Evolutionary conservation across 2,329 filamentous ascomycete species (phyloP).

Genomic region (Thielaviopsis punctulata): DNA sequence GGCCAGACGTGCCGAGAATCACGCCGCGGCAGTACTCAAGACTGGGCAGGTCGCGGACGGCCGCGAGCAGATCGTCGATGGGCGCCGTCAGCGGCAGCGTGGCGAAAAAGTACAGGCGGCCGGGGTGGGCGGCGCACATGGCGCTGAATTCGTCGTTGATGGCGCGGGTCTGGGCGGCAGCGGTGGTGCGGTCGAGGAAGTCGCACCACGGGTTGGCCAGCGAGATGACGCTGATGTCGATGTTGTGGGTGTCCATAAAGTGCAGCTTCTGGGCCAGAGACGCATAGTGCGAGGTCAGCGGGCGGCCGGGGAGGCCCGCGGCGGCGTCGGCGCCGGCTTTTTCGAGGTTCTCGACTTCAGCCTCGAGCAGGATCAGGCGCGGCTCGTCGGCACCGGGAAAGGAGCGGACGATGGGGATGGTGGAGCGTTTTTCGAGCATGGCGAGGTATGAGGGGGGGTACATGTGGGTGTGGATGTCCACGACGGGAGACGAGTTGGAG

Average conservation of each 20-base stretch:
- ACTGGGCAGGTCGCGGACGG: slow-evolving; percentile 43
- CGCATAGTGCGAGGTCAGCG: slow-evolving; percentile 69
- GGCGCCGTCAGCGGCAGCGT: slow-evolving; percentile 61
- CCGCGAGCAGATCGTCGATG: slow-evolving; percentile 39
- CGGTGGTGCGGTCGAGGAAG: slow-evolving; percentile 46
- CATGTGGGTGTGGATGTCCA: slow-evolving; percentile 55
- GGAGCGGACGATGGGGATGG: slow-evolving; percentile 53
- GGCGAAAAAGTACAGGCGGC: slow-evolving; percentile 67
- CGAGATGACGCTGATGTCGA: slow-evolving; percentile 70
- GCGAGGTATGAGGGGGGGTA: slow-evolving; percentile 47
- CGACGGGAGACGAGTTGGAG: slow-evolving; percentile 32
- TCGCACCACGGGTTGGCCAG: slow-evolving; percentile 92
- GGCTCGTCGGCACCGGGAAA: slow-evolving; percentile 40
- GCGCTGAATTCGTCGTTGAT: slow-evolving; percentile 65
- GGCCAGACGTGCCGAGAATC: slow-evolving; percentile 69
- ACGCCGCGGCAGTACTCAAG: slow-evolving; percentile 64
- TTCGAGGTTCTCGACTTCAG: slow-evolving; percentile 29
- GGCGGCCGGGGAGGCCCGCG: slow-evolving; percentile 47
- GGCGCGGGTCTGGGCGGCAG: slow-evolving; percentile 31
- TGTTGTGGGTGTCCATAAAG: slow-evolving; percentile 76
- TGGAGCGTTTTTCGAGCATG: slow-evolving; percentile 39
- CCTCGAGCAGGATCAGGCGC: slow-evolving; percentile 47
- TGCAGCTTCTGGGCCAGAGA: slow-evolving; percentile 62
- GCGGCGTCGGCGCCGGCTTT: slow-evolving; percentile 35
- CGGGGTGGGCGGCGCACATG: slow-evolving; percentile 49